A percentile compares a stretch with the other conserved stretches of the same genome.
phyloP scores from a whole-genome alignment of 257 asterid species.

The Galeopsis tetrahit region DNA sequence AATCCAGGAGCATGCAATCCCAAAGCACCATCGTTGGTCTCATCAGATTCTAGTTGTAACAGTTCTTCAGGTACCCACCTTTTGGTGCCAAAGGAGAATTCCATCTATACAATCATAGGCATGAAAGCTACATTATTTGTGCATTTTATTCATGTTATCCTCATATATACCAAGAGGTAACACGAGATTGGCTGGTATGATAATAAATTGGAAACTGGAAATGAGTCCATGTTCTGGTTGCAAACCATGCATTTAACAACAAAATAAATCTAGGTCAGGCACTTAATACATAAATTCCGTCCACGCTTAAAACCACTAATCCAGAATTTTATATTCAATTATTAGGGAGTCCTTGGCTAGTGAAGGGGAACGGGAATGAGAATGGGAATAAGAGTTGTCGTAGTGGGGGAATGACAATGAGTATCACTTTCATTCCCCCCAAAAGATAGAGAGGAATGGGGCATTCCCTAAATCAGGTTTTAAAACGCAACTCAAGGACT shows the following conservation, averaged over 20 bases:
- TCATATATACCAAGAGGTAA: conserved; percentile 20
- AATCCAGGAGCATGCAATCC: conserved; percentile 98
- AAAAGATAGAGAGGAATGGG: background rate
- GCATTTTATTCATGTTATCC: conserved; percentile 24
- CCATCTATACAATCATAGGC: conserved; percentile 68
- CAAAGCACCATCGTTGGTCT: conserved; percentile 60
- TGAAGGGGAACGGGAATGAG: background rate
- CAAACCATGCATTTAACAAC: background rate
- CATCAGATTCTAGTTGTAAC: conserved; percentile 54
- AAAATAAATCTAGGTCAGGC: background rate
- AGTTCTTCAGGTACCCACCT: conserved; percentile 82
- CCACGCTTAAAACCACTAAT: conserved; percentile 19
- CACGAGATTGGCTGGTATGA: conserved; percentile 12
- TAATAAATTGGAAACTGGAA: conserved; percentile 8
- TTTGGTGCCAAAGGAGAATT: conserved; percentile 86
- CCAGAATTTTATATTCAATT: background rate
- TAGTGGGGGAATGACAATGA: background rate
- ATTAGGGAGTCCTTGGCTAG: conserved; percentile 1
- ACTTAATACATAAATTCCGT: conserved; percentile 8
- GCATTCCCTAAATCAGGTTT: background rate
- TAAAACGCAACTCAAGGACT: background rate
- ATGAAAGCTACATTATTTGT: conserved; percentile 17
- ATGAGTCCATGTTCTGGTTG: conserved; percentile 3
- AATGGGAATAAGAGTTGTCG: background rate
- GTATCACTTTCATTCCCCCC: background rate